These are phyloP conservation scores for Ascochyta koolunga DNA, from an alignment of 2,329 filamentous ascomycete species.

Conservation along the genomic window DNA sequence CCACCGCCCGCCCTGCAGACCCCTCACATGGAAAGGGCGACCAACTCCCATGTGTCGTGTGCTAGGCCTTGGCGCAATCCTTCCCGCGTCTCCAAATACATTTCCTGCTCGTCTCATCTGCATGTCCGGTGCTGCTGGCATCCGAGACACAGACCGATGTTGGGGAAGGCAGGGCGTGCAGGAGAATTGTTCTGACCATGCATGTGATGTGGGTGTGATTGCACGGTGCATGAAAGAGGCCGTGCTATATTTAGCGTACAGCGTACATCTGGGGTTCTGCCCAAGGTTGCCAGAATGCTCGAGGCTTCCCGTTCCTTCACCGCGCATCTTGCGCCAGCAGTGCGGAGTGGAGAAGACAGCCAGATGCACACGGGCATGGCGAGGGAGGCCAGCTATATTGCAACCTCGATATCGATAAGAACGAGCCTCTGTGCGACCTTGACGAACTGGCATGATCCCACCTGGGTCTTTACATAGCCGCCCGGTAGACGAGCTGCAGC, in stretches of 20 bases:
- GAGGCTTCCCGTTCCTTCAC: neutral
- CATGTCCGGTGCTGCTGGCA: neutral
- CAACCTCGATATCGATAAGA: constrained; percentile 9
- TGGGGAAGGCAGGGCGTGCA: neutral
- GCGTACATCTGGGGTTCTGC: constrained; percentile 5
- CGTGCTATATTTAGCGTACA: constrained; percentile 18
- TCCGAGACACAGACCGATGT: neutral
- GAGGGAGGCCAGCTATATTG: neutral
- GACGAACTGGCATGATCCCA: constrained; percentile 11
- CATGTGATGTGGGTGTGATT: constrained; percentile 19
- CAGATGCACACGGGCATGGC: neutral
- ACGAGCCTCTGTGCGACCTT: constrained; percentile 8
- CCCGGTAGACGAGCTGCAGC: constrained; percentile 11
- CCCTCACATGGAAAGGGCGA: neutral
- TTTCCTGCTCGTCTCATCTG: neutral
- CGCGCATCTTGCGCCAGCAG: neutral
- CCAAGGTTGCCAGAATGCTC: neutral
- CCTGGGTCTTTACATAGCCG: constrained; percentile 15
- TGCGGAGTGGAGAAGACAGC: neutral
- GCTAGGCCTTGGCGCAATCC: neutral
- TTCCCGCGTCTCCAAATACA: neutral
- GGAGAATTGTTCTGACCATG: constrained; percentile 9
- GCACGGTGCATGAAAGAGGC: constrained; percentile 8
- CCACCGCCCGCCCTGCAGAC: neutral
- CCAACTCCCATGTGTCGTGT: neutral